These are phyloP conservation scores for Linderina pennispora DNA, from an alignment of 192 early-diverging fungal species.

Conservation along the genomic window DNA sequence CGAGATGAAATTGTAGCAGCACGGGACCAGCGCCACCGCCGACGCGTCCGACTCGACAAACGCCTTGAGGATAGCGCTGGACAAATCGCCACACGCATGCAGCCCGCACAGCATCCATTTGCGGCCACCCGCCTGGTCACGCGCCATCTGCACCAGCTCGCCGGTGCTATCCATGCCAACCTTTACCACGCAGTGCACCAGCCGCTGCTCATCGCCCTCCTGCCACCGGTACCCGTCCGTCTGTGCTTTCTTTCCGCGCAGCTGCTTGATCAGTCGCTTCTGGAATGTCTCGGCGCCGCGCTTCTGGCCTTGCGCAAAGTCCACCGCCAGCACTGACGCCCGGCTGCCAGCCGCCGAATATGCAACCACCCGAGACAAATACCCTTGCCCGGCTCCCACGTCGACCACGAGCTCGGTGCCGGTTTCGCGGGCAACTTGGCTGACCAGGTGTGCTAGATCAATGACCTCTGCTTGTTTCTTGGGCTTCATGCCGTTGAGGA, in stretches of 20 bases:
- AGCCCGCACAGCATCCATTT: constrained; percentile 73
- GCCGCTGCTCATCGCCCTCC: constrained; percentile 2
- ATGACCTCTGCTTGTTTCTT: constrained; percentile 43
- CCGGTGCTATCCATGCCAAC: constrained; percentile 15
- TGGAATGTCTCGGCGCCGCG: constrained; percentile 30
- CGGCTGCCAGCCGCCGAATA: constrained; percentile 7
- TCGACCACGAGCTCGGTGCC: constrained; percentile 25
- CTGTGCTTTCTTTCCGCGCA: constrained; percentile 10
- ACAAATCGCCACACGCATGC: constrained; percentile 81
- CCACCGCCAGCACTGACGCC: constrained; percentile 27
- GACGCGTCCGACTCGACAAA: constrained; percentile 54
- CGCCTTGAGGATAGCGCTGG: constrained; percentile 60
- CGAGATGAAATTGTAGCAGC: constrained; percentile 82
- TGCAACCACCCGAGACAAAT: constrained; percentile 40
- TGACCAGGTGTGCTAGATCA: constrained; percentile 27
- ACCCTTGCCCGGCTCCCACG: constrained; percentile 44
- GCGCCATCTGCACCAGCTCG: constrained; percentile 7
- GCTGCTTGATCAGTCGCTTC: constrained; percentile 11
- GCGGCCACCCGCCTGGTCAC: not conserved
- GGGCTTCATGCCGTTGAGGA: constrained; percentile 38
- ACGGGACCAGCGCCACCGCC: constrained; percentile 63
- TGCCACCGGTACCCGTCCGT: constrained; percentile 23
- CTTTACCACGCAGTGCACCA: constrained; percentile 14
- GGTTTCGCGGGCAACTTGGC: constrained; percentile 6
- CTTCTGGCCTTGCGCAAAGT: constrained; percentile 26